Conservation (phyloP, 257 asterid genomes). For the Nemophila menziesii region DNA sequence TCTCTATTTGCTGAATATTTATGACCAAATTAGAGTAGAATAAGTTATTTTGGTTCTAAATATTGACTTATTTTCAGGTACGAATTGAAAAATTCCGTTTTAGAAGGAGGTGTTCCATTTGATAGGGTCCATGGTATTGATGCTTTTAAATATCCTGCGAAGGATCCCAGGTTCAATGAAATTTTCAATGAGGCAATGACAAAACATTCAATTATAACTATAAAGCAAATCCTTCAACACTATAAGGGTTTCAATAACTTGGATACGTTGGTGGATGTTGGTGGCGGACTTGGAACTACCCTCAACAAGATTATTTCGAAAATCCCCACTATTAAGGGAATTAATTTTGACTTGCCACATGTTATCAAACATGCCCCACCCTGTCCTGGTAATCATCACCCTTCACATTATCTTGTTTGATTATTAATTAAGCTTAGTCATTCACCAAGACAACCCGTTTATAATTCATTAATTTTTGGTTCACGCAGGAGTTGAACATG, state of each 20-base stretch:
- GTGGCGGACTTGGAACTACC: conserved; percentile 35
- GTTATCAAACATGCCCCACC: conserved; percentile 29
- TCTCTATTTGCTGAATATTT: too few species aligned
- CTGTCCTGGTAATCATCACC: conserved; percentile 14
- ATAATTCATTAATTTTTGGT: neutral
- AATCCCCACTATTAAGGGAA: conserved; percentile 22
- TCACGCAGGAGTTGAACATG: conserved; percentile 18
- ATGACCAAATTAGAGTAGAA: too few species aligned
- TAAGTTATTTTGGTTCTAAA: neutral
- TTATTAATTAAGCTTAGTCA: too few species aligned
- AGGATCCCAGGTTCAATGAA: conserved; percentile 14
- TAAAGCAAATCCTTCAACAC: conserved; percentile 17
- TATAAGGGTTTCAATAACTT: conserved; percentile 28
- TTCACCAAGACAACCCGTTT: too few species aligned
- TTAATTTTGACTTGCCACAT: too few species aligned
- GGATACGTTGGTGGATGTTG: conserved; percentile 24
- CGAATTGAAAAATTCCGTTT: conserved; percentile 20
- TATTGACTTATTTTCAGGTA: conserved; percentile 10
- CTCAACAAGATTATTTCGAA: conserved; percentile 22
- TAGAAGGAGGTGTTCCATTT: conserved; percentile 28
- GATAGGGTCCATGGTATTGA: conserved; percentile 23
- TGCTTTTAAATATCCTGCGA: conserved; percentile 17
- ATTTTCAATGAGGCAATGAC: conserved; percentile 28
- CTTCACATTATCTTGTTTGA: too few species aligned
- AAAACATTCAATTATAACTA: conserved; percentile 10